Evolutionary conservation across 495 filamentous ascomycete species (phyloP).

Genomic region (Penicillium coffeae): DNA sequence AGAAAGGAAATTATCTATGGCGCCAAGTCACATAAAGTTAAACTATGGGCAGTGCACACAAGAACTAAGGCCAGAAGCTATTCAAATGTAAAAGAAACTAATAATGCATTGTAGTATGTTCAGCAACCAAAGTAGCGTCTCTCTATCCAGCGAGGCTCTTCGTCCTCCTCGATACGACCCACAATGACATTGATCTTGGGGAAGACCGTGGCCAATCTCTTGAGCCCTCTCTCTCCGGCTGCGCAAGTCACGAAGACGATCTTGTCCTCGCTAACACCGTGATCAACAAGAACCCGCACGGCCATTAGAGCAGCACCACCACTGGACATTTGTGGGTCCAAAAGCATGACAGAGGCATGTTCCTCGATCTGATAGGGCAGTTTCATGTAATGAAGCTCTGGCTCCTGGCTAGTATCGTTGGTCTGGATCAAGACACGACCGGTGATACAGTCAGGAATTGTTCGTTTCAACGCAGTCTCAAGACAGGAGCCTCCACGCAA

Average conservation of each 20-base stretch:
- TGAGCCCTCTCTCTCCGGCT: constrained; percentile 75
- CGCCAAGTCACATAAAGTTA: too few relatives aligned
- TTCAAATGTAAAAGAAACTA: too few relatives aligned
- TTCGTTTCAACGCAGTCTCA: constrained; percentile 81
- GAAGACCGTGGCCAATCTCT: constrained; percentile 79
- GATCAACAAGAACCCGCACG: constrained; percentile 87
- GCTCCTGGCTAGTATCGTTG: constrained; percentile 76
- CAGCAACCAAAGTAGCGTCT: constrained; percentile 75
- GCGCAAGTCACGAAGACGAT: constrained; percentile 89
- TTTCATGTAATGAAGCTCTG: constrained; percentile 83
- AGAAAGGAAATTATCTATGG: constrained; percentile 1
- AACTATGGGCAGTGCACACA: too few relatives aligned
- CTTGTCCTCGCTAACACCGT: constrained; percentile 79
- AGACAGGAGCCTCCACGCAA: constrained; percentile 82
- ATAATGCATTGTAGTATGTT: too few relatives aligned
- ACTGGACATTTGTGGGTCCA: constrained; percentile 91
- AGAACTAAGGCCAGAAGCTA: too few relatives aligned
- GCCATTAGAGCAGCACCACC: constrained; percentile 96
- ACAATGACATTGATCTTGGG: constrained; percentile 81
- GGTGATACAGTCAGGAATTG: constrained; percentile 86
- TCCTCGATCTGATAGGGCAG: constrained; percentile 64
- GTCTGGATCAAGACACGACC: constrained; percentile 90
- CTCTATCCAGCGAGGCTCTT: constrained; percentile 80
- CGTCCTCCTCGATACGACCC: constrained; percentile 69
- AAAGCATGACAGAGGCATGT: constrained; percentile 75